These are phyloP conservation scores for Alternaria sp. DNA, from an alignment of 2,329 filamentous ascomycete genomes.

Conservation along the genomic window DNA sequence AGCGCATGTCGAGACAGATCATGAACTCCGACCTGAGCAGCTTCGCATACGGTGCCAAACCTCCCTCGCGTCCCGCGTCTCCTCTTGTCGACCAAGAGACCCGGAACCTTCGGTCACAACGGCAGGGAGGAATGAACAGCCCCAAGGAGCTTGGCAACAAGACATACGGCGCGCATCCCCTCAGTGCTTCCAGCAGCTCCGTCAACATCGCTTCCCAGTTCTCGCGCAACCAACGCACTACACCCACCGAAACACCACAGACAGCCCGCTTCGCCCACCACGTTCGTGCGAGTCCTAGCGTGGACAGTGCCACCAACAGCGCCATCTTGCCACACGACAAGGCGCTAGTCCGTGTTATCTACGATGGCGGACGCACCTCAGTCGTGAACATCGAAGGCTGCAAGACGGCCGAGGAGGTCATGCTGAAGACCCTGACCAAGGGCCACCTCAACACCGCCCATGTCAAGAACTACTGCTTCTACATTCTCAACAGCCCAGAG, in stretches of 20 bases:
- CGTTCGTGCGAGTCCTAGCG: constrained; percentile 79
- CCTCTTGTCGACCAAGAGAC: constrained; percentile 68
- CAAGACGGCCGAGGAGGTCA: constrained; percentile 89
- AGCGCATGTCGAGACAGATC: constrained; percentile 56
- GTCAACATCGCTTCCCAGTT: constrained; percentile 55
- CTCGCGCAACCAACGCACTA: constrained; percentile 48
- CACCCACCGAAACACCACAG: constrained; percentile 68
- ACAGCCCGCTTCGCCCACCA: constrained; percentile 70
- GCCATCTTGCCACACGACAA: constrained; percentile 84
- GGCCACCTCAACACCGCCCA: constrained; percentile 88
- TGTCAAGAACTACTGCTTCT: constrained; percentile 96
- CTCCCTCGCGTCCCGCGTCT: constrained; percentile 72
- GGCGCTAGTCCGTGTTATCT: constrained; percentile 91
- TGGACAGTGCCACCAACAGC: constrained; percentile 78
- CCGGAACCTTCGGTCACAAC: constrained; percentile 59
- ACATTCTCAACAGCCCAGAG: constrained; percentile 84
- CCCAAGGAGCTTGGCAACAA: constrained; percentile 61
- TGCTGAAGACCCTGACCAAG: constrained; percentile 86
- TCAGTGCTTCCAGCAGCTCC: constrained; percentile 60
- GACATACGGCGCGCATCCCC: constrained; percentile 63
- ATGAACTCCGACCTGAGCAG: constrained; percentile 50
- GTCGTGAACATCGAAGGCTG: constrained; percentile 93
- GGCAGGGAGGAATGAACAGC: constrained; percentile 64
- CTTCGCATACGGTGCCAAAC: constrained; percentile 58
- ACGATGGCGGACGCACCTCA: constrained; percentile 87